Conservation (phyloP, 1,284 basidiomycete species). For the Peniophora sp. region DNA sequence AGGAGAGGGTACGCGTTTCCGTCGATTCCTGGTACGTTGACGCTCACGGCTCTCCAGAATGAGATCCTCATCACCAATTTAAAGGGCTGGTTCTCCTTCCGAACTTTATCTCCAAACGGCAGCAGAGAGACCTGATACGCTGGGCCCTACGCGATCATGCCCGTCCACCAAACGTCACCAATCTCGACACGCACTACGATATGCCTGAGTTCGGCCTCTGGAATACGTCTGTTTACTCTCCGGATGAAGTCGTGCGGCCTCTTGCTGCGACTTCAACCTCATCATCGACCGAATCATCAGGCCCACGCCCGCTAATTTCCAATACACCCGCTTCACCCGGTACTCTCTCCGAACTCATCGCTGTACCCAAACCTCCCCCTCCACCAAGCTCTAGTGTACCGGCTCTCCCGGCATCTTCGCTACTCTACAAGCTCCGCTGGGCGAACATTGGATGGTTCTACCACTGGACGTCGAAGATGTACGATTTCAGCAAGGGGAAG, state of each 20-base stretch:
- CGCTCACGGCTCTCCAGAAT: slow-evolving; percentile 9
- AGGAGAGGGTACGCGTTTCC: slow-evolving; percentile 41
- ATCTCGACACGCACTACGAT: slow-evolving; percentile 77
- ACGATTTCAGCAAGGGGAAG: slow-evolving; percentile 71
- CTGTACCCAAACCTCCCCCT: slow-evolving; percentile 47
- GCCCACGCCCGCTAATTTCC: slow-evolving; percentile 59
- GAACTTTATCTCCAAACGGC: slow-evolving; percentile 47
- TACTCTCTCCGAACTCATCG: slow-evolving; percentile 37
- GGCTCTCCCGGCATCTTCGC: slow-evolving; percentile 35
- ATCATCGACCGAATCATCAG: slow-evolving; percentile 23
- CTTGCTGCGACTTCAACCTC: slow-evolving; percentile 18
- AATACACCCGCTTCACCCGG: slow-evolving; percentile 52
- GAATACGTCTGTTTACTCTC: slow-evolving; percentile 45
- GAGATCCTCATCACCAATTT: slow-evolving; percentile 15
- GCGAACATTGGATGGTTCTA: slow-evolving; percentile 91
- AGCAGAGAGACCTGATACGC: slow-evolving; percentile 59
- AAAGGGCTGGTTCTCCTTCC: slow-evolving; percentile 80
- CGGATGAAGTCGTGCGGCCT: slow-evolving; percentile 31
- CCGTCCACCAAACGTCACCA: slow-evolving; percentile 74
- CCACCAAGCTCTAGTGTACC: slow-evolving; percentile 48
- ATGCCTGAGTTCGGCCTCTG: slow-evolving; percentile 69
- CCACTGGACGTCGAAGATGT: slow-evolving; percentile 88
- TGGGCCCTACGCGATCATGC: slow-evolving; percentile 75
- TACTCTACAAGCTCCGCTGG: slow-evolving; percentile 78
- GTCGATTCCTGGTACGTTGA: slow-evolving; percentile 47